Evolutionary conservation across 2,329 filamentous ascomycete genomes (phyloP), one percentile per base, ranked within the genome.

Genomic region (Diaporthe sp.): DNA sequence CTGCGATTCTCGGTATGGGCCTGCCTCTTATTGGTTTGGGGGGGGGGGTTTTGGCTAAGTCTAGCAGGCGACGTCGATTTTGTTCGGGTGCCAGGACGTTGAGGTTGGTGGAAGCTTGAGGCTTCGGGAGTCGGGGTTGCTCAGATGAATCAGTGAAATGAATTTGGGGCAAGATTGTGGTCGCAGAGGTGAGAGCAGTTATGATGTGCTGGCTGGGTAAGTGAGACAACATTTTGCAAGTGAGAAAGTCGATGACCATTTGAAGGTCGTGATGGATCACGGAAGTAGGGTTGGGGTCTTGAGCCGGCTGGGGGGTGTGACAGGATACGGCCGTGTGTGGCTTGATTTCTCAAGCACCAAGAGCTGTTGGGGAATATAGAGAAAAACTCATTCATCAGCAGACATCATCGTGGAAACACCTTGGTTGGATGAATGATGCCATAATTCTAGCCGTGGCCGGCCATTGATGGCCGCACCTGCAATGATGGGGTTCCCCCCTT

Each of bases 241-340:
- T 25, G 34, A 42, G 46, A 28, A 42, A 37, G 31, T 70, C n/a
- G 34, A 42, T 70, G 49, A 70, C n/a, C 49, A 42, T 53, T 39
- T 22, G 22, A 53, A 28, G 4, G 42, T 10, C 9, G 12, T 55
- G 31, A 53, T 15, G 12, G 9, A 17, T 37, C 5, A 37, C 12
- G 37, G 8, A 39, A 70, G 22, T 4, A 70, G 65, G 65, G 65
- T 70, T 70, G 31, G 65, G 65, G 65, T 70, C 17, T 15, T 31
- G 10, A 25, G n/a, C n/a, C 3, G 12, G 42, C 42, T 22, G 19
- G 31, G 9, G 31, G 46, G 31, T 13, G 46, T 25, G 22, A n/a
- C 46, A n/a, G 19, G 55, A n/a, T 39, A 4, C 57, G 8, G 57
- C 22, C 34, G 37, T 13, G 12, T 60, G 34, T 25, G n/a, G 17